Evolutionary conservation across 805 yeast species (phyloP).

Genomic region (Pichia sporocuriosa): DNA sequence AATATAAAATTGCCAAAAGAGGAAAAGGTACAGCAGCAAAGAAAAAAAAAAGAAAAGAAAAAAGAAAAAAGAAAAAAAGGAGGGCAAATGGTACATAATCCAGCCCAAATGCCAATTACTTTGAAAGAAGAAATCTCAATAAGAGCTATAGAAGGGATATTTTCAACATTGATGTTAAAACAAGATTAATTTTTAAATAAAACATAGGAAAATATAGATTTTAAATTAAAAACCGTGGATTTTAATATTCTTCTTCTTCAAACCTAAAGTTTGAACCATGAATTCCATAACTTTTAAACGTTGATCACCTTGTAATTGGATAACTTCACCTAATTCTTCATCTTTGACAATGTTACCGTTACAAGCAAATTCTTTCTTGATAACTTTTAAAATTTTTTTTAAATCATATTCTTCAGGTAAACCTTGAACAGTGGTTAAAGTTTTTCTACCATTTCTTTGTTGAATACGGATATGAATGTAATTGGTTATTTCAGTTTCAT

Average conservation of each 20-base stretch:
- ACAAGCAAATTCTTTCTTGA: constrained; percentile 97
- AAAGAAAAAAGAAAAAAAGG: no score
- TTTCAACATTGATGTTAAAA: no score
- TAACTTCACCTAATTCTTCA: constrained; percentile 92
- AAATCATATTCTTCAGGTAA: constrained; percentile 90
- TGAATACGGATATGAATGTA: constrained; percentile 98
- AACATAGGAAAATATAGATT: neutral
- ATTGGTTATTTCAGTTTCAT: constrained; percentile 92
- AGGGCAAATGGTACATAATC: no score
- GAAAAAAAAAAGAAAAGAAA: no score
- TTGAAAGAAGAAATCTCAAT: no score
- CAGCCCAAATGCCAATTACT: no score
- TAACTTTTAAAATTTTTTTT: constrained; percentile 86
- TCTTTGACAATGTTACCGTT: constrained; percentile 97
- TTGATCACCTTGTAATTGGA: constrained; percentile 98
- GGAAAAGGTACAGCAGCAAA: no score
- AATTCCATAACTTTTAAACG: constrained; percentile 94
- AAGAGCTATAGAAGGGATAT: no score
- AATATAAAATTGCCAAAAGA: no score
- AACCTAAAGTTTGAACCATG: constrained; percentile 74
- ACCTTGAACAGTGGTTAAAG: constrained; percentile 97
- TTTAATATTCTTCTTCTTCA: constrained; percentile 94
- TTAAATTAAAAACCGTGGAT: constrained; percentile 87
- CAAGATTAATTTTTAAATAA: no score
- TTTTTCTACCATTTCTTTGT: constrained; percentile 99